Evolutionary conservation across 2,329 filamentous ascomycete genomes (phyloP).

Genomic region (Phaeosphaeria sp.): DNA sequence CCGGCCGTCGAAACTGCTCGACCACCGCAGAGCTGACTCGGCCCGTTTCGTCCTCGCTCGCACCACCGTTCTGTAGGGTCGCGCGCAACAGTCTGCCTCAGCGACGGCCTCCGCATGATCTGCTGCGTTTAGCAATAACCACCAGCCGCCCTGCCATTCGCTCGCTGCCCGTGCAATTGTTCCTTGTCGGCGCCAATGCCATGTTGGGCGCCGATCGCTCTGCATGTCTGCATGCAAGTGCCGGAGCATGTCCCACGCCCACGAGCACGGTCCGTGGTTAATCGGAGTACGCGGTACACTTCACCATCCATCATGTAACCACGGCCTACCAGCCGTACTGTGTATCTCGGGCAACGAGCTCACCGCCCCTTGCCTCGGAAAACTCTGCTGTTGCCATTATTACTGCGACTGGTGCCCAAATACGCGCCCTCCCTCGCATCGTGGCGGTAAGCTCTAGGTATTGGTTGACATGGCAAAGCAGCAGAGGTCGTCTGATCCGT

Average conservation of each 20-base stretch:
- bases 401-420: neutral
- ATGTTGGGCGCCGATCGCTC: neutral
- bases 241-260: slow-evolving; percentile 1
- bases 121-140: neutral
- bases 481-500: slow-evolving; percentile 5
- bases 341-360: slow-evolving; percentile 1
- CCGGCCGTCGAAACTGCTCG: neutral
- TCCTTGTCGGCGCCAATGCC: neutral
- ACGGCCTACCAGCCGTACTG: neutral
- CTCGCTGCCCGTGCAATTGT: neutral
- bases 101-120: neutral
- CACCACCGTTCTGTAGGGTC: neutral
- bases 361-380: slow-evolving; percentile 2
- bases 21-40: neutral
- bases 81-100: neutral
- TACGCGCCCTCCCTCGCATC: slow-evolving; percentile 6
- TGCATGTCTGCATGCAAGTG: slow-evolving; percentile 3
- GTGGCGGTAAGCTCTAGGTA: neutral
- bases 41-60: neutral
- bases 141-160: neutral
- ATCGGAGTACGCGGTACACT: neutral
- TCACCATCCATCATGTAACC: neutral
- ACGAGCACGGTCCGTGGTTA: slow-evolving; percentile 1
- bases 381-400: neutral
- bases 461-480: neutral